A percentile compares a stretch with the other conserved stretches of the same genome.
Conservation (phyloP, 805 yeast species). For the Starmera pachycereana region DNA sequence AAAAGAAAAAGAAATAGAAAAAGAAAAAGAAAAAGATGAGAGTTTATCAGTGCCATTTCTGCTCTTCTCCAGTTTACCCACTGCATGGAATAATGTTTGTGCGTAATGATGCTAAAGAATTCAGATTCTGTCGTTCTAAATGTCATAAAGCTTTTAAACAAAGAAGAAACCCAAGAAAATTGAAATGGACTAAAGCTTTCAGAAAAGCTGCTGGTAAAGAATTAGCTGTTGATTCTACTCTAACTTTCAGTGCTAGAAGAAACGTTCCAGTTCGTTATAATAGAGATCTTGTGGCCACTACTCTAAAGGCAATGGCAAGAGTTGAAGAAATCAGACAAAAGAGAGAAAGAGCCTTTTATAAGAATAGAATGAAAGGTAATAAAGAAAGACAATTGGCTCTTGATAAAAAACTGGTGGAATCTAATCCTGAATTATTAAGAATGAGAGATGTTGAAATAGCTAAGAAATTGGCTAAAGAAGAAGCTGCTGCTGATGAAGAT, state of each 20-base stretch:
- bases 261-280: conserved; percentile 97
- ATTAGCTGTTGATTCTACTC: conserved; percentile 92
- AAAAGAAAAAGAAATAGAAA: neutral
- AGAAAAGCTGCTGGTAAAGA: conserved; percentile 99
- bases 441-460: conserved; percentile 90
- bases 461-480: conserved; percentile 60
- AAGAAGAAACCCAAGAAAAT: conserved; percentile 96
- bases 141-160: conserved; percentile 97
- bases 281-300: conserved; percentile 90
- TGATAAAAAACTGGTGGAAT: conserved; percentile 82
- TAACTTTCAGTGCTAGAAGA: conserved; percentile 95
- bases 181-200: conserved; percentile 98
- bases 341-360: conserved; percentile 97
- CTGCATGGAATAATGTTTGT: conserved; percentile 96
- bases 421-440: conserved; percentile 80
- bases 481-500: conserved; percentile 43
- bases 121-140: conserved; percentile 94
- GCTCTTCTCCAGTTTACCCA: conserved; percentile 93
- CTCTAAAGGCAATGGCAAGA: conserved; percentile 91
- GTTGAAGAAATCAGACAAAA: conserved; percentile 92
- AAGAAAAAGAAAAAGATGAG: conserved; percentile 41
- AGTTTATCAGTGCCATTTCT: conserved; percentile 87
- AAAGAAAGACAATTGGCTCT: conserved; percentile 75
- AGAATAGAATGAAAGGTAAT: conserved; percentile 98
- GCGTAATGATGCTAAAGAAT: conserved; percentile 96